Base-by-base conservation (phyloP, 495 filamentous ascomycete species). In the Tuber calosporum region DNA sequence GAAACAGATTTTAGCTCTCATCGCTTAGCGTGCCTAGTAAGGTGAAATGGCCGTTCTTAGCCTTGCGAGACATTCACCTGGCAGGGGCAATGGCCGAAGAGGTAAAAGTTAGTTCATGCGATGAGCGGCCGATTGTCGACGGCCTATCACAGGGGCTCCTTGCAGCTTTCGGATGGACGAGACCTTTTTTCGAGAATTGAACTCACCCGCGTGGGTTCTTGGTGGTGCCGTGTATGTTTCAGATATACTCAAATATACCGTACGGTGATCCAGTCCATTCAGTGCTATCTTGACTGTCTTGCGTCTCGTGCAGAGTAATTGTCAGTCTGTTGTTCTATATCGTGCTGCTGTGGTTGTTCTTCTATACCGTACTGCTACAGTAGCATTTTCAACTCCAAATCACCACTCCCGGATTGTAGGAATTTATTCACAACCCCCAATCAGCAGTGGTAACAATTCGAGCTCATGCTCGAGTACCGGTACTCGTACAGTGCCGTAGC, bases 1-100 rank as follows among this genome's bases (percentile, higher is more conserved):
- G 48, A 41, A 66, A 68, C 70, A 71, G 73, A 76, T 58, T 73
- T 78, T 70, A 48, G 76, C 72, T 66, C 39, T 38, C 70, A 71
- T 77, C 74, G 67, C 76, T 71, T 73, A 70, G 58, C n/a, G 68
- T 40, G 26, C 62, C 75, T 39, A 69, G 39, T 67, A 17, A 48
- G 74, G 38, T 8, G 62, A 62, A 69, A 66, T 68, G 53, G 43
- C 42, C 58, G 26, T 62, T 34, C n/a, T 5, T 1, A 30, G 53
- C 11, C n/a, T n/a, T 17, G 53, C 53, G 6, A 53, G n/a, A 26
- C 48, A 9, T 26, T 8, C n/a, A 58, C 6, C 11, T 0, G 11
- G 9, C 11, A 26, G 13, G 53, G 53, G 11, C 4, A 0, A 26
- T 62, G 53, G 11, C 26, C 26, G 53, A 62, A 62, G 53, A 17